Evolutionary conservation across 2,329 filamentous ascomycete species (phyloP).

Genomic region (Alternaria postmessia): DNA sequence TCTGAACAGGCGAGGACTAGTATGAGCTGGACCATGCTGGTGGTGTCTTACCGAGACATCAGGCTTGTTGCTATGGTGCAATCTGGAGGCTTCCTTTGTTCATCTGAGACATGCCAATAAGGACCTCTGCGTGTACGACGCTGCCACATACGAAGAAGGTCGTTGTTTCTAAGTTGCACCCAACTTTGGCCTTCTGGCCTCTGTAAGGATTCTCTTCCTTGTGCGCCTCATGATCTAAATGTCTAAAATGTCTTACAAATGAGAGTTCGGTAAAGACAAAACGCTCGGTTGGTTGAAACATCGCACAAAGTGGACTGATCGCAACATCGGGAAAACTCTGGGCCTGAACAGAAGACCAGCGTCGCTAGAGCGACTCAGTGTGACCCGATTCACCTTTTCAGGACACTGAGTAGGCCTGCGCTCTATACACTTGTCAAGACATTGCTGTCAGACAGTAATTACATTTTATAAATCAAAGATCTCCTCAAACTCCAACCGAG

Average conservation of each 20-base stretch:
- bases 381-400: background rate
- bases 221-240: too few relatives aligned
- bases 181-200: too few relatives aligned
- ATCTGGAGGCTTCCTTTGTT: background rate
- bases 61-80: background rate
- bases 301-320: background rate
- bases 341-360: background rate
- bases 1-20: too few relatives aligned
- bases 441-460: background rate
- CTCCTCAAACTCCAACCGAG: background rate
- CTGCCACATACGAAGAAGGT: background rate
- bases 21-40: background rate
- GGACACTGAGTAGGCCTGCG: background rate
- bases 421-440: background rate
- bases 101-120: background rate
- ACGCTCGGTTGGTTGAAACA: too few relatives aligned
- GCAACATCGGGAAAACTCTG: background rate
- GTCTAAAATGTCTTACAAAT: too few relatives aligned
- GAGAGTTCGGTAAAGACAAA: too few relatives aligned
- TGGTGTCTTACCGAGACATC: background rate
- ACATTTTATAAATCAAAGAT: background rate
- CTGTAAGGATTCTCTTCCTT: too few relatives aligned
- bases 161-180: background rate
- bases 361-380: background rate
- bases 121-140: background rate